A percentile compares a stretch with the other conserved stretches of the same genome.
phyloP scores from a whole-genome alignment of 768 basidiomycete genomes.

The Gloeopeniophorella convolvens region DNA sequence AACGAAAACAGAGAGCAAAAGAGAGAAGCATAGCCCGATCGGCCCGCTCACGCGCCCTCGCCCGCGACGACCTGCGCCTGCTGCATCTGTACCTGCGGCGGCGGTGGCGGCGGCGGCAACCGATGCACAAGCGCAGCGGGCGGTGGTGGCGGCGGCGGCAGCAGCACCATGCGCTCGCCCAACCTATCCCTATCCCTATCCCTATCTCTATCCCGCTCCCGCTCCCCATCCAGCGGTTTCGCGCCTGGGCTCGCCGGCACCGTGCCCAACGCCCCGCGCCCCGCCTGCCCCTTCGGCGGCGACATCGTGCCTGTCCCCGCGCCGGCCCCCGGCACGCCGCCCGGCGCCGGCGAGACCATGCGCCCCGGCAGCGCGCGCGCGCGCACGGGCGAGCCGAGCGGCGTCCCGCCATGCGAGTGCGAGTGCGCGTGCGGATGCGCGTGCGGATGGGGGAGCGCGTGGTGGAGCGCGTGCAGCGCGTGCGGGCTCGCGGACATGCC shows the following conservation, averaged over 20 bases:
- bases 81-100: not conserved
- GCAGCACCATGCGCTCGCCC: constrained; percentile 7
- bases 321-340: not conserved
- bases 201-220: constrained; percentile 2
- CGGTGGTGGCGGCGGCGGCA: not conserved
- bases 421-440: not conserved
- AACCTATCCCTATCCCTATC: not conserved
- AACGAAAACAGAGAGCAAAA: too few relatives aligned
- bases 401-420: constrained; percentile 3
- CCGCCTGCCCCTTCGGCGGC: constrained; percentile 6
- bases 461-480: not conserved
- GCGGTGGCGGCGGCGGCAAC: not conserved
- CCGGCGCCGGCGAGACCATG: constrained; percentile 2
- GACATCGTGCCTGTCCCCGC: constrained; percentile 8
- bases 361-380: constrained; percentile 4
- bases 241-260: constrained; percentile 6
- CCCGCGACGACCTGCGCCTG: constrained; percentile 4
- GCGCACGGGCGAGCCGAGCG: constrained; percentile 12
- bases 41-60: constrained; percentile 7
- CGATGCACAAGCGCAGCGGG: constrained; percentile 6
- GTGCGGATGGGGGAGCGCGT: not conserved
- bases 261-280: not conserved
- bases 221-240: constrained; percentile 18
- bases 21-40: too few relatives aligned
- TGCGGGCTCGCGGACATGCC: too few relatives aligned